Evolutionary conservation across 139 green algal species (phyloP).

Genomic region (Volvox africanus): DNA sequence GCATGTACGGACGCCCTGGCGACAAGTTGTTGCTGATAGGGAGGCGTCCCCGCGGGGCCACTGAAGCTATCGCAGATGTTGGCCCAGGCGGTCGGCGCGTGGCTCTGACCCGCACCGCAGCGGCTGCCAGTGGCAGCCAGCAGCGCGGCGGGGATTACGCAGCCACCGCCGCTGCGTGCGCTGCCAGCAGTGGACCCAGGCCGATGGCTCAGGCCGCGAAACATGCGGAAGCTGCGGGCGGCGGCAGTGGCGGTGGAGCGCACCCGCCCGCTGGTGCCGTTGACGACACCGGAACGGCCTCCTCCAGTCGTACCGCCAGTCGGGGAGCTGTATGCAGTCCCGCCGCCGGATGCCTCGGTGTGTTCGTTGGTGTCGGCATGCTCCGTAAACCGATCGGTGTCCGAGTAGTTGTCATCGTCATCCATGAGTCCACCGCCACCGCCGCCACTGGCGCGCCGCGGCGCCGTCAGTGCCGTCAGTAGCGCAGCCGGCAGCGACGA

Average conservation of each 20-base stretch:
- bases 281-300: background rate
- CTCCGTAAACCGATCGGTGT: conserved; percentile 29
- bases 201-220: background rate
- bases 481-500: conserved; percentile 4
- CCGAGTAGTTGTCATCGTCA: conserved; percentile 2
- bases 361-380: background rate
- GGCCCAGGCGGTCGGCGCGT: background rate
- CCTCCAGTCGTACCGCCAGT: background rate
- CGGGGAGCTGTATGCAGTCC: background rate
- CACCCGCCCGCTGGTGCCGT: background rate
- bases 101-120: background rate
- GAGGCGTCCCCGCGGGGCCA: too few relatives aligned
- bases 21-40: background rate
- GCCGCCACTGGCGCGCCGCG: background rate
- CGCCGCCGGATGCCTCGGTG: background rate
- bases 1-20: background rate
- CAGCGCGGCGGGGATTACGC: background rate
- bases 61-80: background rate
- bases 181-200: background rate
- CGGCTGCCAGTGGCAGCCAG: background rate
- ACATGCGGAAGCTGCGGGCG: conserved; percentile 16
- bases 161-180: background rate
- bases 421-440: background rate
- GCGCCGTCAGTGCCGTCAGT: conserved; percentile 35
- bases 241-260: background rate